A percentile compares a stretch with the other conserved stretches of the same genome.
Evolutionary conservation across 2,329 filamentous ascomycete species (phyloP).

Genomic region (Microsporum audouinii): DNA sequence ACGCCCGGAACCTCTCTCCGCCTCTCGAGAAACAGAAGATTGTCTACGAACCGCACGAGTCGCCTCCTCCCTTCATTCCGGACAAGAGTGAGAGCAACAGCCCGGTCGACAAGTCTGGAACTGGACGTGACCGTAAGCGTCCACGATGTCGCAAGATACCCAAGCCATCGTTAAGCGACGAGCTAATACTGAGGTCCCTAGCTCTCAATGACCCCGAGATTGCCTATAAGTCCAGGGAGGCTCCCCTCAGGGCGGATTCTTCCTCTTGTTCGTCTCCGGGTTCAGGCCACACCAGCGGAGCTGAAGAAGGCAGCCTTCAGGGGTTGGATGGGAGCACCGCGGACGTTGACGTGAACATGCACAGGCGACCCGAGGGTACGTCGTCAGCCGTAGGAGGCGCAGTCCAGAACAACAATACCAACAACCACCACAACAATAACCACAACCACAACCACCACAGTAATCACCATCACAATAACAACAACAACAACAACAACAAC

Average conservation of each 20-base stretch:
- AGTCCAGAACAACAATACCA: not conserved
- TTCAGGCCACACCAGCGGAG: not conserved
- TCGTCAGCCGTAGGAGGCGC: not conserved
- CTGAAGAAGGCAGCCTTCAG: not conserved
- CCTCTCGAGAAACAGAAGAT: constrained; percentile 23
- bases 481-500: not conserved
- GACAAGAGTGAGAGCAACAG: constrained; percentile 16
- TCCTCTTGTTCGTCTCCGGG: not conserved
- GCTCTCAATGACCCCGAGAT: constrained; percentile 55
- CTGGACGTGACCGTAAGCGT: constrained; percentile 26
- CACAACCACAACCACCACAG: not conserved
- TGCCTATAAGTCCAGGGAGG: constrained; percentile 31
- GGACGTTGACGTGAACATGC: not conserved
- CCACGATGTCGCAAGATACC: constrained; percentile 17
- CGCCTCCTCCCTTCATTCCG: constrained; percentile 26
- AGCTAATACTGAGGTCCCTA: constrained; percentile 55
- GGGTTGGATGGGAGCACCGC: not conserved
- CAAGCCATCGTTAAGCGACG: constrained; percentile 45
- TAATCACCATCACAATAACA: not conserved
- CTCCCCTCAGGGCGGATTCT: constrained; percentile 6
- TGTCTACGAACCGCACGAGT: constrained; percentile 23
- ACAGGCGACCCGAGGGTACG: not conserved
- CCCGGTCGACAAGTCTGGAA: constrained; percentile 11
- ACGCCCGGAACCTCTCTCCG: constrained; percentile 29
- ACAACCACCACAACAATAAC: not conserved